These are phyloP conservation scores for Termitomyces sp. DNA, from an alignment of 768 basidiomycete genomes.

Conservation along the genomic window DNA sequence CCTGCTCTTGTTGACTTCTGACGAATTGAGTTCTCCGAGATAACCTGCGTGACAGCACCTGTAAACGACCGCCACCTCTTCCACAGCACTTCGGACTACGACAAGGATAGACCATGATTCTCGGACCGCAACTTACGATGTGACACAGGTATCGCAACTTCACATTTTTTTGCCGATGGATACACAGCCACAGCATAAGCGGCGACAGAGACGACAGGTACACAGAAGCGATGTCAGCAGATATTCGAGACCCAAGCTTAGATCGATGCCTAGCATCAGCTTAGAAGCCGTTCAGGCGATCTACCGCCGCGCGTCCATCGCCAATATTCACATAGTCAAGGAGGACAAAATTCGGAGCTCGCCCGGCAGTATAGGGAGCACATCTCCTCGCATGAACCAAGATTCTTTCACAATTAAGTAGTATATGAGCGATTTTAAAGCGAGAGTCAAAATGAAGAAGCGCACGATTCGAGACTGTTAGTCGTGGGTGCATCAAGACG, in stretches of 20 bases:
- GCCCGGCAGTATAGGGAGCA: conserved; percentile 34
- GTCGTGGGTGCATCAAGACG: conserved; percentile 25
- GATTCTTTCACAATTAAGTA: conserved; percentile 24
- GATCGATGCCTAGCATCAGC: no score
- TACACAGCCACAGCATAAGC: not conserved
- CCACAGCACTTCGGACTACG: no score
- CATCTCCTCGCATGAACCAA: conserved; percentile 43
- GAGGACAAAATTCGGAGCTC: conserved; percentile 46
- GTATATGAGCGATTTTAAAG: not conserved
- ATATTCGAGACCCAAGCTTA: not conserved
- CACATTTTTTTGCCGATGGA: not conserved
- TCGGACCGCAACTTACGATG: no score
- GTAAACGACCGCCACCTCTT: no score
- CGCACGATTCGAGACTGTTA: conserved; percentile 29
- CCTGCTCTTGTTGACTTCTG: no score
- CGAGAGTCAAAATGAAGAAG: not conserved
- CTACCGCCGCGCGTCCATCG: conserved; percentile 35
- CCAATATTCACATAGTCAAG: conserved; percentile 49
- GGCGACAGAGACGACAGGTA: not conserved
- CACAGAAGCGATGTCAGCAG: not conserved
- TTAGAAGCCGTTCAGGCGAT: conserved; percentile 34
- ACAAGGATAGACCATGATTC: no score
- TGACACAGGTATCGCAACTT: not conserved
- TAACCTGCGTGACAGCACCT: no score
- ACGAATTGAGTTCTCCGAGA: no score